phyloP scores from a whole-genome alignment of 495 filamentous ascomycete species.

The Ascodesmis nigricans region DNA sequence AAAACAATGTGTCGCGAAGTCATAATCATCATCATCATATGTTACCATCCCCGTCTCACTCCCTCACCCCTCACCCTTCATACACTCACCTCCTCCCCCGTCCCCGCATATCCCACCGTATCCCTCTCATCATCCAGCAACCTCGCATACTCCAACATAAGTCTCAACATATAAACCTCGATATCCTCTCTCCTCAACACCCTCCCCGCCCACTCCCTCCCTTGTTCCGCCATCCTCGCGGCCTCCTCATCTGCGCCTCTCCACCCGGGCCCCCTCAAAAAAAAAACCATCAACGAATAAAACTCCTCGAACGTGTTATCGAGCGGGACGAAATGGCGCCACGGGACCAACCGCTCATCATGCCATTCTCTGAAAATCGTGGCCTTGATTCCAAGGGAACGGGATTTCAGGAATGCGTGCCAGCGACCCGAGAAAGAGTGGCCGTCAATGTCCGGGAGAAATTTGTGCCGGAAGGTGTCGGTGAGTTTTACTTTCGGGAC shows the following conservation, averaged over 20 bases:
- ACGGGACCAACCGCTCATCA: conserved; percentile 42
- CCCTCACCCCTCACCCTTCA: conserved; percentile 5
- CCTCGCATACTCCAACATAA: conserved; percentile 51
- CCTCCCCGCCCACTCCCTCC: conserved; percentile 43
- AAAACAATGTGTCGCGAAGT: too few species aligned
- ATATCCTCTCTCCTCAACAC: conserved; percentile 52
- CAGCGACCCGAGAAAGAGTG: conserved; percentile 53
- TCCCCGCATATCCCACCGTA: conserved; percentile 36
- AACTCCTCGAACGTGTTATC: conserved; percentile 59
- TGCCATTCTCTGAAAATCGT: conserved; percentile 61
- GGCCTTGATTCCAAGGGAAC: conserved; percentile 44
- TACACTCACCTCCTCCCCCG: conserved; percentile 9
- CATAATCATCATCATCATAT: too few species aligned
- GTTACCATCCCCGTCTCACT: not conserved
- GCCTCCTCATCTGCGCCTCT: conserved; percentile 35
- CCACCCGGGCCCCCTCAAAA: conserved; percentile 24
- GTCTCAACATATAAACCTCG: conserved; percentile 43
- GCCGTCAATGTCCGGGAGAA: conserved; percentile 47
- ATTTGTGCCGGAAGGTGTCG: conserved; percentile 39
- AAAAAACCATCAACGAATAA: conserved; percentile 60
- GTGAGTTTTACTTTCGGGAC: conserved; percentile 12
- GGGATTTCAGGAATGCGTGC: conserved; percentile 42
- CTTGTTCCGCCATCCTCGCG: conserved; percentile 36
- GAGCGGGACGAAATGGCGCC: conserved; percentile 69
- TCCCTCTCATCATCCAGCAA: conserved; percentile 44